Base-by-base conservation (phyloP, 2,329 filamentous ascomycete species). In the Ceratocystis destructans region DNA sequence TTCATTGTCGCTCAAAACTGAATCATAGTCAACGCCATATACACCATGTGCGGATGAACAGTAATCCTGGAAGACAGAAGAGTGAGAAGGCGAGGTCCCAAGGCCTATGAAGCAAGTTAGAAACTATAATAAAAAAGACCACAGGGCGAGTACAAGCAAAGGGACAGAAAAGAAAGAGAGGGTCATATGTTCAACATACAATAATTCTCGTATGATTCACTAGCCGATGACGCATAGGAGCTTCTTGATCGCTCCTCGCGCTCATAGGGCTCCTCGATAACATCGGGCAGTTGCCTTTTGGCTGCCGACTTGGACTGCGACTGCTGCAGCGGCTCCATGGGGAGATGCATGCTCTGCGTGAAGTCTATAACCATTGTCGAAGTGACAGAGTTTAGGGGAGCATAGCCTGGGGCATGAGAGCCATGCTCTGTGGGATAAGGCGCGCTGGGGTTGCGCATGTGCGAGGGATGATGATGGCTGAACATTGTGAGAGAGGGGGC, bases 231-330 rank as follows among this genome's bases (percentile, higher is more conserved):
- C 78, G 68, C 81, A 64, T 55, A 67, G n/a, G 66, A 67, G 62
- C 64, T 62, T 20, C 66, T 76, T 62, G 79, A 78, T 64, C 81
- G 80, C 33, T 86, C 83, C 25, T 88, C 88, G 65, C 82, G 82
- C 73, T 92, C 88, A 53, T 85, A 76, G 1, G 88, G 86, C 72
- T 96, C 91, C 74, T 96, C 92, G 72, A 91, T 83, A 22, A 96
- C 88, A 71, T 94, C 89, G 17, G 90, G 88, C 69, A 96, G 79
- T 64, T 81, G 82, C 68, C 83, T 81, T 76, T 89, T 89, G 71
- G 65, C 67, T 3, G 61, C 46, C 25, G 66, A 77, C 70, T 85
- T 83, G 69, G 71, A 70, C 64, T 72, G 69, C 77, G 76, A 65
- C 12, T 50, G 61, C 37, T 46, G 61, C 41, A 57, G 64, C 33